These are phyloP conservation scores for Crithidia acanthocephali DNA, from an alignment of 208 protist species.

Conservation along the genomic window DNA sequence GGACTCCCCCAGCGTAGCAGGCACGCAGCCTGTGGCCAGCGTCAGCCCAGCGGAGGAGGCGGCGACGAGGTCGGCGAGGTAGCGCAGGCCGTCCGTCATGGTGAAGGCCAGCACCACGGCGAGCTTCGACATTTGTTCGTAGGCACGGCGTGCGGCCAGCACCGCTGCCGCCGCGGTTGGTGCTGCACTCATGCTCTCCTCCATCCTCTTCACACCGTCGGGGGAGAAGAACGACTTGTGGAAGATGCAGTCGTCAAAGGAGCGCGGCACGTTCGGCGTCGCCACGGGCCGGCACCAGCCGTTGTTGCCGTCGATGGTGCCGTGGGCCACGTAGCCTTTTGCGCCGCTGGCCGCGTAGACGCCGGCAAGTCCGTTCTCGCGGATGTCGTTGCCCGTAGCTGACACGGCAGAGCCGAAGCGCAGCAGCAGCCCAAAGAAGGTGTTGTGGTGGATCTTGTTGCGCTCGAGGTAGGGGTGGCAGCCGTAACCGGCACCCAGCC, in stretches of 20 bases:
- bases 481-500: slow-evolving; percentile 66
- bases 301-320: slow-evolving; percentile 70
- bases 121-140: slow-evolving; percentile 49
- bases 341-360: slow-evolving; percentile 72
- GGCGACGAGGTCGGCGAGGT: slow-evolving; percentile 59
- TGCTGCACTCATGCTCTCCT: not conserved
- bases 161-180: not conserved
- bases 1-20: slow-evolving; percentile 23
- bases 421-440: slow-evolving; percentile 87
- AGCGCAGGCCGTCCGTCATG: slow-evolving; percentile 49
- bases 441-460: slow-evolving; percentile 72
- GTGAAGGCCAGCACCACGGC: slow-evolving; percentile 50
- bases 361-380: slow-evolving; percentile 77
- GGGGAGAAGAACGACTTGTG: slow-evolving; percentile 25
- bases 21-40: slow-evolving; percentile 51
- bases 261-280: slow-evolving; percentile 47
- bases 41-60: slow-evolving; percentile 60
- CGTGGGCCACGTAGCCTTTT: slow-evolving; percentile 59
- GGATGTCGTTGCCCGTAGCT: slow-evolving; percentile 56
- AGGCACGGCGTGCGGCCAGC: slow-evolving; percentile 29
- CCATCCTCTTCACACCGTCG: not conserved
- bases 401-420: slow-evolving; percentile 70
- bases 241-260: slow-evolving; percentile 45
- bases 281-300: slow-evolving; percentile 56
- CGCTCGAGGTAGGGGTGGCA: slow-evolving; percentile 78